Evolutionary conservation across 352 stramenopile species (phyloP).

Genomic region (Globisporangium abappressorium): DNA sequence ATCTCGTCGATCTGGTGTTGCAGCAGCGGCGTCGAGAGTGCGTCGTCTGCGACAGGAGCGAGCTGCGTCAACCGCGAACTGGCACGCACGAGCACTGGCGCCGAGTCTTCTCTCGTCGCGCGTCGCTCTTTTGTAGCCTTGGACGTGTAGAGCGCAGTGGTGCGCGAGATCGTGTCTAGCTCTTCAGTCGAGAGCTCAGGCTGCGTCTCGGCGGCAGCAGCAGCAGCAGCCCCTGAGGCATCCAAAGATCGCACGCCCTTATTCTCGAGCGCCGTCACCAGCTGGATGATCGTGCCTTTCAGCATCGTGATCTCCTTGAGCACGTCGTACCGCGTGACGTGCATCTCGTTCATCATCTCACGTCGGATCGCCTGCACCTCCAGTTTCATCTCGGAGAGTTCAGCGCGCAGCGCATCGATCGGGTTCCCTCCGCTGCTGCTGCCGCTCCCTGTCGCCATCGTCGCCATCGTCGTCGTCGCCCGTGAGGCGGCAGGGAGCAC

Average conservation of each 20-base stretch:
- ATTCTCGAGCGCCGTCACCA: constrained; percentile 36
- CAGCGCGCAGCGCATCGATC: constrained; percentile 38
- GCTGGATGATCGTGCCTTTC: constrained; percentile 68
- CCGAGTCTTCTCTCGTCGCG: constrained; percentile 30
- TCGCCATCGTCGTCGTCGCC: neutral
- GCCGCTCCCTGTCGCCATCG: constrained; percentile 9
- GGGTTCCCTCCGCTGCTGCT: constrained; percentile 16
- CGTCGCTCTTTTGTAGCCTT: constrained; percentile 45
- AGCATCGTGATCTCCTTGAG: constrained; percentile 83
- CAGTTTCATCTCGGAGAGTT: constrained; percentile 59
- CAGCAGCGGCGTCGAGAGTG: constrained; percentile 60
- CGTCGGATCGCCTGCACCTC: constrained; percentile 66
- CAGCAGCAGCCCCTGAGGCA: constrained; percentile 3
- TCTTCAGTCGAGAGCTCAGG: constrained; percentile 39
- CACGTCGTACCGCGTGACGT: constrained; percentile 79
- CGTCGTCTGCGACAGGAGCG: constrained; percentile 61
- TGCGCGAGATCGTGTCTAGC: constrained; percentile 38
- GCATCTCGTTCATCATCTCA: constrained; percentile 85
- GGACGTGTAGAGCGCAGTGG: constrained; percentile 50
- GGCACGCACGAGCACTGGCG: constrained; percentile 25
- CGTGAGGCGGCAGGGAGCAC: constrained; percentile 30
- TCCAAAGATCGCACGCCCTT: constrained; percentile 15
- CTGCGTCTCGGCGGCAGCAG: constrained; percentile 11
- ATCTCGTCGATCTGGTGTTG: constrained; percentile 78
- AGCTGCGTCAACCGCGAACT: constrained; percentile 54